Conservation (phyloP, 1,139 yeast species). For the Kurtzmaniella quercitrusa region DNA sequence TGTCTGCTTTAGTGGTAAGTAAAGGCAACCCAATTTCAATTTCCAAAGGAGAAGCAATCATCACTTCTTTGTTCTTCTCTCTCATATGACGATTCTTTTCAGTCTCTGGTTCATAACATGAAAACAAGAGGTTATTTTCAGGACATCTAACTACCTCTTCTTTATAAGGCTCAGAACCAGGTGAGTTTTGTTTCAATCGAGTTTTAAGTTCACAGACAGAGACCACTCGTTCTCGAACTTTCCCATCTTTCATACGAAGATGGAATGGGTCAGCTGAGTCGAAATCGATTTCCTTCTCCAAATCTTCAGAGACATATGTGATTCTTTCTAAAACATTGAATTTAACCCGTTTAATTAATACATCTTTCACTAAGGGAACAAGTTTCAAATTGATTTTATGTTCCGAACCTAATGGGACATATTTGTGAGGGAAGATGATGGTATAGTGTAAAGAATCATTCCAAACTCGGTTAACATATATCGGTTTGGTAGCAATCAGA, state of each 20-base stretch:
- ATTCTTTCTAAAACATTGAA: constrained; percentile 71
- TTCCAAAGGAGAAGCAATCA: constrained; percentile 45
- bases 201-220: constrained; percentile 64
- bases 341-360: constrained; percentile 66
- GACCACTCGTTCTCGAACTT: constrained; percentile 48
- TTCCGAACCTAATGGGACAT: constrained; percentile 65
- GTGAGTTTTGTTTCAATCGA: constrained; percentile 32
- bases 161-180: constrained; percentile 46
- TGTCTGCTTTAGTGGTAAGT: constrained; percentile 39
- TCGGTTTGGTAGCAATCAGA: constrained; percentile 73
- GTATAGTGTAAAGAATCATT: constrained; percentile 75
- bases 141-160: constrained; percentile 58
- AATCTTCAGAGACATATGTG: constrained; percentile 57
- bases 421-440: constrained; percentile 71
- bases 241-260: constrained; percentile 21
- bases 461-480: constrained; percentile 81
- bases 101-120: constrained; percentile 43
- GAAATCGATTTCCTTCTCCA: constrained; percentile 54
- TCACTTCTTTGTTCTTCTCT: constrained; percentile 16
- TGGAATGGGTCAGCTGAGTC: constrained; percentile 44
- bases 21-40: constrained; percentile 45
- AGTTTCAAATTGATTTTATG: constrained; percentile 61
- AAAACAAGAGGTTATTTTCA: constrained; percentile 56
- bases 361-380: constrained; percentile 66
- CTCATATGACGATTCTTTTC: constrained; percentile 4